Percentiles rank a stretch among this genome's conserved stretches.
These are phyloP conservation scores for Penicillium sp. DNA, from an alignment of 2,329 filamentous ascomycete species.

Conservation along the genomic window DNA sequence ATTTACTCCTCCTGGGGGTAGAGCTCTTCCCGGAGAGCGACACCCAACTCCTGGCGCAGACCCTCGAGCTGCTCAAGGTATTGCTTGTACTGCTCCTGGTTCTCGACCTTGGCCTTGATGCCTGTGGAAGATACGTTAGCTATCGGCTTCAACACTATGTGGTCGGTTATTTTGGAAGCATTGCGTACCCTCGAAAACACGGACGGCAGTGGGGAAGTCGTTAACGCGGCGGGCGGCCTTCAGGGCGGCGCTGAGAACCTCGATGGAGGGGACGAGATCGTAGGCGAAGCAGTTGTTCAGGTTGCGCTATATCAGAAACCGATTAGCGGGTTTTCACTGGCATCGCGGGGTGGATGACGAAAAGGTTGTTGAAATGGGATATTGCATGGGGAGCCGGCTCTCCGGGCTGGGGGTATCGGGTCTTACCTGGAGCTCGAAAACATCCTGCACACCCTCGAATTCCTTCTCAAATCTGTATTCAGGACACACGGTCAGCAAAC, in stretches of 20 bases:
- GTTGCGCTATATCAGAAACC: slow-evolving; percentile 63
- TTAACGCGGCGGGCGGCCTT: slow-evolving; percentile 94
- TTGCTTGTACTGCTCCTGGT: slow-evolving; percentile 97
- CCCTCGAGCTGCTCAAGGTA: slow-evolving; percentile 84
- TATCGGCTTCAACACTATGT: neutral
- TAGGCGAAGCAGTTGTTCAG: slow-evolving; percentile 99
- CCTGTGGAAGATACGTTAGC: slow-evolving; percentile 53
- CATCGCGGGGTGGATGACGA: neutral
- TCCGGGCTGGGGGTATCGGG: slow-evolving; percentile 9
- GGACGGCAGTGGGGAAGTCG: slow-evolving; percentile 96
- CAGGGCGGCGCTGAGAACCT: slow-evolving; percentile 86
- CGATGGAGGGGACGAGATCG: slow-evolving; percentile 94
- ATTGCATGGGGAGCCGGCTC: slow-evolving; percentile 14
- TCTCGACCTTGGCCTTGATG: slow-evolving; percentile 99
- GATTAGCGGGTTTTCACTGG: slow-evolving; percentile 13
- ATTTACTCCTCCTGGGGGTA: slow-evolving; percentile 63
- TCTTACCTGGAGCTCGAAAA: slow-evolving; percentile 98
- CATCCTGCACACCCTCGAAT: slow-evolving; percentile 95
- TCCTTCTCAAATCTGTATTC: slow-evolving; percentile 92
- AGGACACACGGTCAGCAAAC: slow-evolving; percentile 39
- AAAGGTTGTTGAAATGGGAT: slow-evolving; percentile 4
- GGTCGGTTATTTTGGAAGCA: neutral
- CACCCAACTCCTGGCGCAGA: slow-evolving; percentile 88
- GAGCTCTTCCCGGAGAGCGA: slow-evolving; percentile 87
- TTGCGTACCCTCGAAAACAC: slow-evolving; percentile 90